Evolutionary conservation across 2,329 filamentous ascomycete species (phyloP).

Genomic region (Gliomastix tumulicola): DNA sequence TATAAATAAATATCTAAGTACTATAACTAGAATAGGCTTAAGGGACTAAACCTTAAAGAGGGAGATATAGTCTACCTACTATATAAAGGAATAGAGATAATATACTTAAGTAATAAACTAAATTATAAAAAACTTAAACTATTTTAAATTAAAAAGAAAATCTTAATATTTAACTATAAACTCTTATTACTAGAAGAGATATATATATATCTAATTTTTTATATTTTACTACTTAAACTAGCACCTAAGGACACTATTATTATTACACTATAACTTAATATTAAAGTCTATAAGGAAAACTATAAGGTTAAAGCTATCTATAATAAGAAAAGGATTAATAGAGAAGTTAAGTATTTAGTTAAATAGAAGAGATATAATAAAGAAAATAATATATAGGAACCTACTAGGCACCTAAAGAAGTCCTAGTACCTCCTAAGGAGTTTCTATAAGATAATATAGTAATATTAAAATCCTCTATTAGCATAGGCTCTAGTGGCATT

Average conservation of each 20-base stretch:
- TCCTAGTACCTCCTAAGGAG: too few relatives aligned
- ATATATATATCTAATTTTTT: too few relatives aligned
- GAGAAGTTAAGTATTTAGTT: not conserved
- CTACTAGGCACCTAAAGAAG: too few relatives aligned
- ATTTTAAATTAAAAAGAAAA: conserved; percentile 9
- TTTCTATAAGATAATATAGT: not conserved
- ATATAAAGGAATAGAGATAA: too few relatives aligned
- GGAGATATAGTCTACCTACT: conserved; percentile 9
- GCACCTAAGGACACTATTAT: too few relatives aligned
- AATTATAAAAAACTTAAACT: conserved; percentile 9
- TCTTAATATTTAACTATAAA: conserved; percentile 11
- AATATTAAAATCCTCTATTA: too few relatives aligned
- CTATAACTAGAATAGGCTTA: conserved; percentile 8
- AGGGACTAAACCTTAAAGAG: conserved; percentile 6
- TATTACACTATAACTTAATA: not conserved
- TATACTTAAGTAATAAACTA: conserved; percentile 8
- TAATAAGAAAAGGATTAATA: not conserved
- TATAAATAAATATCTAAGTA: conserved; percentile 6
- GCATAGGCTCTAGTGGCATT: too few relatives aligned
- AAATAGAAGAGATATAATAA: too few relatives aligned
- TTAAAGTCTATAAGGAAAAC: not conserved
- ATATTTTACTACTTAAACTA: too few relatives aligned
- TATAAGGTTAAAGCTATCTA: not conserved
- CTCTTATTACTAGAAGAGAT: too few relatives aligned
- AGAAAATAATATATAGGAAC: too few relatives aligned